phyloP scores from a whole-genome alignment of 306 rosid genomes.

The Fagus crenata region DNA sequence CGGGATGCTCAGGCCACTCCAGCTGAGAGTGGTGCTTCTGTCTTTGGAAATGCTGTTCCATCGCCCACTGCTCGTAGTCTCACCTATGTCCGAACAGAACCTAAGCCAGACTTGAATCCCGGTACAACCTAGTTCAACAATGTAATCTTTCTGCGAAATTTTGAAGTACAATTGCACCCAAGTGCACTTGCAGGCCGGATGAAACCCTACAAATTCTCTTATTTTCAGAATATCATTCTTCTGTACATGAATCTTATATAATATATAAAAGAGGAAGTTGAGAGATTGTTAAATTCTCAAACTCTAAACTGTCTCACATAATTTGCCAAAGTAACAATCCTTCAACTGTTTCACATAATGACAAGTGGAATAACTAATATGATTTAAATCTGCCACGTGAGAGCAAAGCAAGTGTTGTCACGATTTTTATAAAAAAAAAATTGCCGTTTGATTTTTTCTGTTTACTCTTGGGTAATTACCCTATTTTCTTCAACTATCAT shows the following conservation, averaged over 20 bases:
- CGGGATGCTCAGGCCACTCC: slow-evolving; percentile 61
- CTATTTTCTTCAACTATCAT: too few relatives aligned
- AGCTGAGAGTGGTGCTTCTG: slow-evolving; percentile 48
- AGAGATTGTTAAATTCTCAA: too few relatives aligned
- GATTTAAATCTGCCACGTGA: too few relatives aligned
- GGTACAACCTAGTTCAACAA: slow-evolving; percentile 40
- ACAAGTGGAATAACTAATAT: too few relatives aligned
- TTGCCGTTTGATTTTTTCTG: too few relatives aligned
- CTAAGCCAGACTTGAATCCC: slow-evolving; percentile 65
- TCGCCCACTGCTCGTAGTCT: slow-evolving; percentile 61
- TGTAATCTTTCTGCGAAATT: slow-evolving; percentile 2
- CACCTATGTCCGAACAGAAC: slow-evolving; percentile 78
- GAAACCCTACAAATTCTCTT: slow-evolving; percentile 8
- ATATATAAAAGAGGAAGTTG: too few relatives aligned
- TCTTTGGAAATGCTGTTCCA: slow-evolving; percentile 29
- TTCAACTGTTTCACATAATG: too few relatives aligned
- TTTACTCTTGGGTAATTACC: too few relatives aligned
- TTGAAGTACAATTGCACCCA: background rate
- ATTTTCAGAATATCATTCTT: slow-evolving; percentile 30
- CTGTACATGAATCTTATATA: slow-evolving; percentile 42
- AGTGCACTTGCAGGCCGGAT: slow-evolving; percentile 10
- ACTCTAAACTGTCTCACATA: too few relatives aligned
- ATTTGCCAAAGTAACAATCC: too few relatives aligned
- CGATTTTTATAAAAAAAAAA: too few relatives aligned
- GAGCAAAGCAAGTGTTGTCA: too few relatives aligned